Conservation (phyloP, 176 grass and related monocot genomes). For the Phoenix dactylifera region DNA sequence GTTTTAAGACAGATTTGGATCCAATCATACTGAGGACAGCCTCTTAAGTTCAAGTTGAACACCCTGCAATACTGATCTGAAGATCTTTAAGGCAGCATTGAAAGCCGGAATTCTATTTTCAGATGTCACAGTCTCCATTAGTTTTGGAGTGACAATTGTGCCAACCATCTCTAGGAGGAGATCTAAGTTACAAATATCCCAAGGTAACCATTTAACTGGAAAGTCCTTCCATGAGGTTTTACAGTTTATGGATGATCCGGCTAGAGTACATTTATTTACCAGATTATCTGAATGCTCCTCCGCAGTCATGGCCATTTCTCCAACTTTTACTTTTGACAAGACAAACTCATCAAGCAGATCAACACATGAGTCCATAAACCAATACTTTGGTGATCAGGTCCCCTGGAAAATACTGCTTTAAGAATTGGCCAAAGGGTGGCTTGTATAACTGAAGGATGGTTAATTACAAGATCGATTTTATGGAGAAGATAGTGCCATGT, state of each 20-base stretch:
- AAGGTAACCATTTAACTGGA: constrained; percentile 70
- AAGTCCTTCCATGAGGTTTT: constrained; percentile 21
- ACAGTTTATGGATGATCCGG: constrained; percentile 17
- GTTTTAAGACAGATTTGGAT: constrained; percentile 30
- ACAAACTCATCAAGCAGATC: constrained; percentile 55
- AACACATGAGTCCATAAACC: constrained; percentile 57
- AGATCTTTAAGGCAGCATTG: constrained; percentile 42
- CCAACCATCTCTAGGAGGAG: constrained; percentile 56
- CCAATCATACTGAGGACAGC: constrained; percentile 11
- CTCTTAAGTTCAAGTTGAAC: constrained; percentile 33
- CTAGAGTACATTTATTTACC: constrained; percentile 10
- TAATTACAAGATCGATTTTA: constrained; percentile 54
- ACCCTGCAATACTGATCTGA: constrained; percentile 53
- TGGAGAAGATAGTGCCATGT: constrained; percentile 79
- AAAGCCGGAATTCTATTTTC: constrained; percentile 26
- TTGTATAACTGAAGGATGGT: constrained; percentile 40
- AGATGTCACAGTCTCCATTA: constrained; percentile 30
- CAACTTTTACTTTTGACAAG: constrained; percentile 30
- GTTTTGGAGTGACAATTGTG: constrained; percentile 38
- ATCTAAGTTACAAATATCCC: constrained; percentile 40
- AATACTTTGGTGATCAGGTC: constrained; percentile 37
- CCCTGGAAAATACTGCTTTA: constrained; percentile 51
- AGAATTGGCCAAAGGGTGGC: constrained; percentile 54
- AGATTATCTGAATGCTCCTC: constrained; percentile 6
- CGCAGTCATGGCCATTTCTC: constrained; percentile 1